Conservation (phyloP, 2,329 filamentous ascomycete genomes). For the Aureobasidium sp. region DNA sequence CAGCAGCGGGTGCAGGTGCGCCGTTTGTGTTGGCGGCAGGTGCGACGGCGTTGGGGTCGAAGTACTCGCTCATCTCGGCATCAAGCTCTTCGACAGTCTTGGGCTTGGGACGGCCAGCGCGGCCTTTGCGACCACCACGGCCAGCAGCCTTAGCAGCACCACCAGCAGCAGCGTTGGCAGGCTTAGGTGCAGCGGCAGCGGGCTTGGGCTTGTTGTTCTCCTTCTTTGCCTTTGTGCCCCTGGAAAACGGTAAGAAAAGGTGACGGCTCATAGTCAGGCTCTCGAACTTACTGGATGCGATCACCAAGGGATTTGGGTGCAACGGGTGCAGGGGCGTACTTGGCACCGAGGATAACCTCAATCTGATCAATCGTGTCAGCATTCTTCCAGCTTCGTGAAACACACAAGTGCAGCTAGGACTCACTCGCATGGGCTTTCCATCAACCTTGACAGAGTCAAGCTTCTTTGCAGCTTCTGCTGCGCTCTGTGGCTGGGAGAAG, state of each 20-base stretch:
- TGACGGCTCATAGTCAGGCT: slow-evolving; percentile 13
- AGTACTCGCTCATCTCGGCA: slow-evolving; percentile 97
- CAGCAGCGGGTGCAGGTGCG: slow-evolving; percentile 36
- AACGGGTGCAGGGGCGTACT: slow-evolving; percentile 59
- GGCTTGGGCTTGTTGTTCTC: slow-evolving; percentile 21
- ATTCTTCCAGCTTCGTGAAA: neutral
- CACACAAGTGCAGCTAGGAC: slow-evolving; percentile 21
- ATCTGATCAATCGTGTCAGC: slow-evolving; percentile 51
- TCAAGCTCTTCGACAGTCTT: slow-evolving; percentile 96
- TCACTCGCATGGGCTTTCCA: slow-evolving; percentile 83
- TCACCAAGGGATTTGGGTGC: slow-evolving; percentile 72
- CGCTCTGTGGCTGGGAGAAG: slow-evolving; percentile 74
- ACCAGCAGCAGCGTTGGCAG: slow-evolving; percentile 64
- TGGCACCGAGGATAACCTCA: slow-evolving; percentile 80
- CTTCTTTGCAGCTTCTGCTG: slow-evolving; percentile 73
- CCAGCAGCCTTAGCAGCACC: slow-evolving; percentile 45
- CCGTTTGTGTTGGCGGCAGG: slow-evolving; percentile 40
- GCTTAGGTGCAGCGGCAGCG: slow-evolving; percentile 37
- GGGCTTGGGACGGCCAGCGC: slow-evolving; percentile 59
- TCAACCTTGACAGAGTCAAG: slow-evolving; percentile 89
- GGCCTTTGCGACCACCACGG: slow-evolving; percentile 50
- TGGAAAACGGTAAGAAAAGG: slow-evolving; percentile 20
- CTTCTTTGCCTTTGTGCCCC: slow-evolving; percentile 32
- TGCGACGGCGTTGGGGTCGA: slow-evolving; percentile 44
- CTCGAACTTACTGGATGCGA: slow-evolving; percentile 62